Percentiles rank a stretch among this genome's conserved stretches.
phyloP scores from a whole-genome alignment of 352 stramenopile genomes.

The Globisporangium cystogenes region DNA sequence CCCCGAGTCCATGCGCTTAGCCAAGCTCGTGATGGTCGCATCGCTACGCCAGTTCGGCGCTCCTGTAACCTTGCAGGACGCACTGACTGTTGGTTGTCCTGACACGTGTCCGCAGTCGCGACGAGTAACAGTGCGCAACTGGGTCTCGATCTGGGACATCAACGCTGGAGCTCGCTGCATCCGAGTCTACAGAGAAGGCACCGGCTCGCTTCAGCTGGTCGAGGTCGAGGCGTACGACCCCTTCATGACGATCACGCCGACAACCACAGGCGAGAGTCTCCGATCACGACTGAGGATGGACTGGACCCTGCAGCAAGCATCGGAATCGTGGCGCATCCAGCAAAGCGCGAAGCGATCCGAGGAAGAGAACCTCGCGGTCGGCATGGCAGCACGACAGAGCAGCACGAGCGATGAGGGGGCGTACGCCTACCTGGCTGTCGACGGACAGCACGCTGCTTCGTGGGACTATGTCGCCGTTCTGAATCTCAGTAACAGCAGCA shows the following conservation, averaged over 20 bases:
- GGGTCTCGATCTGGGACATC: slow-evolving; percentile 42
- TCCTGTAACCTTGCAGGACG: slow-evolving; percentile 13
- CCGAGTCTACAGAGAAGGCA: slow-evolving; percentile 45
- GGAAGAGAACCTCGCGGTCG: slow-evolving; percentile 50
- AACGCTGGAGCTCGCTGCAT: slow-evolving; percentile 36
- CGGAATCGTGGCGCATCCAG: slow-evolving; percentile 46
- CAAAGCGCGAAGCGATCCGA: slow-evolving; percentile 46
- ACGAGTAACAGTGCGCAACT: slow-evolving; percentile 22
- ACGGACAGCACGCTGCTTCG: slow-evolving; percentile 22
- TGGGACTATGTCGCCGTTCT: slow-evolving; percentile 38
- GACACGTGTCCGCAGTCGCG: slow-evolving; percentile 27
- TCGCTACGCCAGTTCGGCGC: slow-evolving; percentile 23
- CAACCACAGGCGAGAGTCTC: slow-evolving; percentile 32
- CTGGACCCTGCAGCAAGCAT: slow-evolving; percentile 27
- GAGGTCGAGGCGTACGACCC: slow-evolving; percentile 55
- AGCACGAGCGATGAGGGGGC: slow-evolving; percentile 34
- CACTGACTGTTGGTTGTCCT: slow-evolving; percentile 32
- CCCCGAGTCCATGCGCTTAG: slow-evolving; percentile 17
- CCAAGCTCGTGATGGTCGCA: slow-evolving; percentile 28
- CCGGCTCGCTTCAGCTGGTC: slow-evolving; percentile 23
- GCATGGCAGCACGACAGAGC: slow-evolving; percentile 61
- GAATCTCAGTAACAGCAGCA: background rate
- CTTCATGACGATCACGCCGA: slow-evolving; percentile 38
- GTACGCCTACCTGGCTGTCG: slow-evolving; percentile 40
- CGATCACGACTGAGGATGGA: slow-evolving; percentile 41